Evolutionary conservation across 768 basidiomycete species (phyloP), one percentile per base, ranked within the genome.

Genomic region (Rhizopogon roseolus): DNA sequence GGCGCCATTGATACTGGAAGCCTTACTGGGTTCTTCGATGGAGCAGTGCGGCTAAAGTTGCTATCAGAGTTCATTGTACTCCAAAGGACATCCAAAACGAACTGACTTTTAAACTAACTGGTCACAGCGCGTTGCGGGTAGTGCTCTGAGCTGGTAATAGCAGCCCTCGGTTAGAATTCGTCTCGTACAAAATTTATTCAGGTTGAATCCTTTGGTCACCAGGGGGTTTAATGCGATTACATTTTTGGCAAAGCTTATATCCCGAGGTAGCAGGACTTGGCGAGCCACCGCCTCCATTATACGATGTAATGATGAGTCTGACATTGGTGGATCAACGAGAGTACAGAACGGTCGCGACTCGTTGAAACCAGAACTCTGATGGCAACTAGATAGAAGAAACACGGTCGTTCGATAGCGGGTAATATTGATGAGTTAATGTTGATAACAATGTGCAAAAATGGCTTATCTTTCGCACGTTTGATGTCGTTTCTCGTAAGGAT

Each of bases 401-500:
- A 36, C 13, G 34, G 5, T 36, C 34, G 34, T 36, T 36, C 34
- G 34, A 36, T 36, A 36, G 34, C 34, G 34, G 11, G 34, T 40
- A 17, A 17, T 11, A 9, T 22, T 41, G 19, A 19, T 4, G 43
- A 45, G 10, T 27, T 16, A 11, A n/a, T 19, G 19, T 19, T 6
- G 44, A 46, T 46, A 48, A 48, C 32, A 5, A 32, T 22, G 17
- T 5, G 17, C 32, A 14, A 19, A 29, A 44, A 29, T 6, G n/a
- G 43, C 32, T 48, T 48, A 48, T 48, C 45, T 48, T 48, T 48
- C 45, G 19, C 45, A 48, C 45, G 45, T 48, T 32, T 48, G 45
- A 17, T n/a, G 16, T 13, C 1, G 28, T 22, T 29, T 36, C 6
- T 6, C 45, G 45, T 46, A 46, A 46, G 1, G 45, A 28, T 8